Base-by-base conservation (phyloP, 2,329 filamentous ascomycete genomes). In the Cordyceps fumosorosea region DNA sequence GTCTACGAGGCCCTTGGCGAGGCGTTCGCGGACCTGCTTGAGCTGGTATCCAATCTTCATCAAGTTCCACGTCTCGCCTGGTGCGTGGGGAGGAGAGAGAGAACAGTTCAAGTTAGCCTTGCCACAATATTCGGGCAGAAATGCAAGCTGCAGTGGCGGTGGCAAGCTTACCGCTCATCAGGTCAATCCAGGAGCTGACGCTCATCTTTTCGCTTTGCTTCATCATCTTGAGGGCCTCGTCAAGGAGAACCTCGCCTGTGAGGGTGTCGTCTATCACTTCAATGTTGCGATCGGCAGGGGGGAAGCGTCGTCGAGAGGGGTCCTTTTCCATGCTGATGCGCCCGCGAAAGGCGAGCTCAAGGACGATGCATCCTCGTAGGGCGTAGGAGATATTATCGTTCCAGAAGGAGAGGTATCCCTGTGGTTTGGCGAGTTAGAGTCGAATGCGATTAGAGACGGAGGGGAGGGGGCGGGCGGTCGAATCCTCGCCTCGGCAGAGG, bases 21-120 rank as follows among this genome's bases (percentile, higher is more conserved):
- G 84, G 63, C 95, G 90, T 80, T 99, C 95, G 73, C 95, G 92
- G 63, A 99, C 95, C 83, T 99, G 95, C 81, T 99, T 99, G 69
- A 99, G 84, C 81, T 99, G 95, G 78, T 99, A 99, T 74, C 95
- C 95, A 70, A 99, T 99, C 82, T 99, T 99, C 95, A 99, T 98
- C 67, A 99, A 81, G 75, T 99, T 99, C 95, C 95, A 99, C 61
- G 95, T 99, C 78, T 99, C 95, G 74, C 95, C 93, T 98, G 72
- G 29, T 26, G 63, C 29, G 58, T 50, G 8, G 12, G 37, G 40
- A 37, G 14, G 5, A 14, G 34, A 48, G 51, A 56, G 48, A 44
- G 29, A 7, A 29, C 29, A 29, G 29, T 4, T 16, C 34, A 62
- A n/a, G 34, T 44, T 47, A 66, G 71, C 67, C 63, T 64, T 64